A percentile compares a stretch with the other conserved stretches of the same genome.
Evolutionary conservation across 345 rosid species (phyloP).

Genomic region (Moricandia arvensis): DNA sequence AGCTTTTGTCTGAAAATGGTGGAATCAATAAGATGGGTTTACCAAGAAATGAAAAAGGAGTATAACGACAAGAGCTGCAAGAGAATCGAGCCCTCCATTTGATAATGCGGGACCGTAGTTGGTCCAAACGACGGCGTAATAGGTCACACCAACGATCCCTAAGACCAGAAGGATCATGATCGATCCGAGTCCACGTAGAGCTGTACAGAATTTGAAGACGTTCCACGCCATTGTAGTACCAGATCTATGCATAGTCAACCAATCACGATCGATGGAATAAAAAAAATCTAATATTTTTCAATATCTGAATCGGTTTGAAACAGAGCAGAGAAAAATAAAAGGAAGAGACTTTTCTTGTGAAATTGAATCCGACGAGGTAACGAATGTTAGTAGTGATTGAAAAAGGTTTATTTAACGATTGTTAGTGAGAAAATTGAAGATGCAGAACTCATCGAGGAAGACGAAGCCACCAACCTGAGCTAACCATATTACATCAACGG

Average conservation of each 20-base stretch:
- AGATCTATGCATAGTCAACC: conserved; percentile 82
- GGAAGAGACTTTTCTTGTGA: not conserved
- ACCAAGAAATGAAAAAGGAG: conserved; percentile 81
- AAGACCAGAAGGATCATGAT: conserved; percentile 95
- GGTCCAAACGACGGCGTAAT: conserved; percentile 86
- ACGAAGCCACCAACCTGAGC: conserved; percentile 17
- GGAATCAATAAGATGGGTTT: conserved; percentile 15
- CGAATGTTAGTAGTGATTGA: conserved; percentile 3
- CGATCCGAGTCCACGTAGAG: conserved; percentile 90
- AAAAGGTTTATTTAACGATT: not conserved
- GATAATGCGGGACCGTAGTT: conserved; percentile 78
- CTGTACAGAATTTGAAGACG: conserved; percentile 95
- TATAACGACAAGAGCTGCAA: conserved; percentile 55
- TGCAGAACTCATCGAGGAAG: conserved; percentile 5
- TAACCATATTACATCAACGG: not conserved
- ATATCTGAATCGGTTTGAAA: not conserved
- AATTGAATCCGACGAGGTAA: conserved; percentile 1
- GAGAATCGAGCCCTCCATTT: conserved; percentile 62
- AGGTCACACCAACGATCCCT: conserved; percentile 90
- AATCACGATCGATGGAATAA: conserved; percentile 10
- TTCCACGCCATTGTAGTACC: conserved; percentile 98
- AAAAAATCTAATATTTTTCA: conserved; percentile 12
- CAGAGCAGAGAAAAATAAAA: not conserved
- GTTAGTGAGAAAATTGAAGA: conserved; percentile 14
- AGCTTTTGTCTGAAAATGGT: not conserved